Conservation (phyloP, 306 rosid species). For the Quercus cerris region DNA sequence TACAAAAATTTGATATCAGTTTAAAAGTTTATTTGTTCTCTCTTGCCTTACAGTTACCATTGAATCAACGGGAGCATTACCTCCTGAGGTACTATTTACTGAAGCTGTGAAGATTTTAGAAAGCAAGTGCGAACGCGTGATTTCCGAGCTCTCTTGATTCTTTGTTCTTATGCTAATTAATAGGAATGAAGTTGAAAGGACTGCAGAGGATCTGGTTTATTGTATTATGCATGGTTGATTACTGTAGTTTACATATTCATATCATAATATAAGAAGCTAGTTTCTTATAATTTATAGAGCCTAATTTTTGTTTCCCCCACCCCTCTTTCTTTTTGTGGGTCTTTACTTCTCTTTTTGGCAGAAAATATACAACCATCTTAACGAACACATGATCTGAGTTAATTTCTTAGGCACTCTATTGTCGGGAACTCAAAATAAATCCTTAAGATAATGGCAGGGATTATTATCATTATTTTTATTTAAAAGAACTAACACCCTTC, state of each 20-base stretch:
- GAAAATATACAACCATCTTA: too few relatives aligned
- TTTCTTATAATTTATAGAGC: neutral
- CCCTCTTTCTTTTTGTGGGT: neutral
- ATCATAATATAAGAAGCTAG: neutral
- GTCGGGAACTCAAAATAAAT: neutral
- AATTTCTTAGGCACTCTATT: neutral
- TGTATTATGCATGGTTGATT: neutral
- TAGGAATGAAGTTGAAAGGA: neutral
- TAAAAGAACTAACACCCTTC: too few relatives aligned
- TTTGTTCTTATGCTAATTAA: conserved; percentile 2
- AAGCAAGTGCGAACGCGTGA: conserved; percentile 90
- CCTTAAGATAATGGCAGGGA: neutral
- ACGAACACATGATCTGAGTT: too few relatives aligned
- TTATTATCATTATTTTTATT: too few relatives aligned
- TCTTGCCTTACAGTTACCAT: conserved; percentile 50
- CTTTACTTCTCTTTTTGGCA: too few relatives aligned
- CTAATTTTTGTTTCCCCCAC: neutral
- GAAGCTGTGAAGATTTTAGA: conserved; percentile 95
- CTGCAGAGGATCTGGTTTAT: conserved; percentile 13
- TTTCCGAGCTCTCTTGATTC: conserved; percentile 70
- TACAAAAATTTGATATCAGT: neutral
- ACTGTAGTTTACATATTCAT: neutral
- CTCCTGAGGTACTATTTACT: conserved; percentile 74
- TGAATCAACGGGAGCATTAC: conserved; percentile 88
- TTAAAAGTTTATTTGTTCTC: conserved; percentile 5